Evolutionary conservation across 192 early-diverging fungal genomes (phyloP).

Genomic region (Coemansia sp.): DNA sequence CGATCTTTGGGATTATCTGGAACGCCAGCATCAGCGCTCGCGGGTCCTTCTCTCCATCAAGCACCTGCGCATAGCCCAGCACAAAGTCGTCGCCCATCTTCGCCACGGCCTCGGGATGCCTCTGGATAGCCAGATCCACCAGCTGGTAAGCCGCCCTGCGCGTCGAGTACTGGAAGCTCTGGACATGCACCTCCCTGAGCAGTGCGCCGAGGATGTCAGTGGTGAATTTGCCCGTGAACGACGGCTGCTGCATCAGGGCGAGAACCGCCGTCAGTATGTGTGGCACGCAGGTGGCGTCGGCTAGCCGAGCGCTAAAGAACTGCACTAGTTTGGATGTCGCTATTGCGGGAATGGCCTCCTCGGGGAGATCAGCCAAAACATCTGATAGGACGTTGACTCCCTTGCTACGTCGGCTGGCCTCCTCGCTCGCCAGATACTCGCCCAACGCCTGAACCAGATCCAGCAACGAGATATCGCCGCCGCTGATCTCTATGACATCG

Average conservation of each 20-base stretch:
- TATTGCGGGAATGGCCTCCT: conserved; percentile 28
- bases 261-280: conserved; percentile 60
- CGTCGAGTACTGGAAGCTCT: conserved; percentile 83
- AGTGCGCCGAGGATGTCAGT: conserved; percentile 57
- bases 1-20: conserved; percentile 68
- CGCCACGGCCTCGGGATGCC: conserved; percentile 57
- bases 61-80: conserved; percentile 74
- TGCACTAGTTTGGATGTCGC: conserved; percentile 59
- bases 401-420: conserved; percentile 82
- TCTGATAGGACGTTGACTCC: conserved; percentile 70
- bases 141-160: conserved; percentile 73
- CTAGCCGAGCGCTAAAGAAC: conserved; percentile 71
- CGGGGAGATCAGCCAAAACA: conserved; percentile 55
- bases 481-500: conserved; percentile 26
- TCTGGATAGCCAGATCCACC: conserved; percentile 66
- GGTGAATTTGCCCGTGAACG: conserved; percentile 59
- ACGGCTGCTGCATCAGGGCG: conserved; percentile 61
- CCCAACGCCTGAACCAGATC: conserved; percentile 79
- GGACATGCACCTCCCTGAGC: conserved; percentile 84
- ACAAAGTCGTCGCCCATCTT: conserved; percentile 71
- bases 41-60: conserved; percentile 99
- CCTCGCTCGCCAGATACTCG: conserved; percentile 72
- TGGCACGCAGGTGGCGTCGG: conserved; percentile 72
- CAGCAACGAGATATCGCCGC: conserved; percentile 63
- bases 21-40: conserved; percentile 90